phyloP scores from a whole-genome alignment of 345 rosid genomes.

The Populus pruinosa region DNA sequence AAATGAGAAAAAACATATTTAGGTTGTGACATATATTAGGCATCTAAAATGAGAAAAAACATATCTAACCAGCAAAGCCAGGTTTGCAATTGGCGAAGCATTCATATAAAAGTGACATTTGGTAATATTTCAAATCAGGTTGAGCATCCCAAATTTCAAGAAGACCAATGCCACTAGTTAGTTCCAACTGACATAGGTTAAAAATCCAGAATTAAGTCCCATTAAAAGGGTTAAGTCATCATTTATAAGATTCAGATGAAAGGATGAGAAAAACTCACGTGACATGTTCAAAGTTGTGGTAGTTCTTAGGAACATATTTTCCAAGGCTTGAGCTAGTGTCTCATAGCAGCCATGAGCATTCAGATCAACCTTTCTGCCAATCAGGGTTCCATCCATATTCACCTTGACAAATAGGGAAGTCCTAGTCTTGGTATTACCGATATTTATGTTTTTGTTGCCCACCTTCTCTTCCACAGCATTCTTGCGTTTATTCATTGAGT shows the following conservation, averaged over 20 bases:
- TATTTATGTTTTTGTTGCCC: slow-evolving; percentile 24
- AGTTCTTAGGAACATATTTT: slow-evolving; percentile 64
- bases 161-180: background rate
- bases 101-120: background rate
- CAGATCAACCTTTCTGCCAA: slow-evolving; percentile 88
- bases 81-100: background rate
- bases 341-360: slow-evolving; percentile 65
- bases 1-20: no score
- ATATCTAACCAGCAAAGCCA: no score
- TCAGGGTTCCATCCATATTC: slow-evolving; percentile 89
- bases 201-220: background rate
- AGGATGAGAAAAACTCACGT: slow-evolving; percentile 36
- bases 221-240: slow-evolving; percentile 6
- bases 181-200: background rate
- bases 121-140: no score
- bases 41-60: no score
- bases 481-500: slow-evolving; percentile 25
- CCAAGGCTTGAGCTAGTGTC: slow-evolving; percentile 60
- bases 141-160: no score
- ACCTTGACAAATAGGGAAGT: slow-evolving; percentile 74
- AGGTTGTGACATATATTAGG: no score
- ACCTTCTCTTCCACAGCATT: slow-evolving; percentile 23
- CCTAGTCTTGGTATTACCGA: slow-evolving; percentile 32
- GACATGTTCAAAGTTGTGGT: slow-evolving; percentile 22
- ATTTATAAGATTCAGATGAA: slow-evolving; percentile 2